Evolutionary conservation across 306 rosid genomes (phyloP), one percentile per base, ranked within the genome.

Genomic region (Cucurbita pepo): DNA sequence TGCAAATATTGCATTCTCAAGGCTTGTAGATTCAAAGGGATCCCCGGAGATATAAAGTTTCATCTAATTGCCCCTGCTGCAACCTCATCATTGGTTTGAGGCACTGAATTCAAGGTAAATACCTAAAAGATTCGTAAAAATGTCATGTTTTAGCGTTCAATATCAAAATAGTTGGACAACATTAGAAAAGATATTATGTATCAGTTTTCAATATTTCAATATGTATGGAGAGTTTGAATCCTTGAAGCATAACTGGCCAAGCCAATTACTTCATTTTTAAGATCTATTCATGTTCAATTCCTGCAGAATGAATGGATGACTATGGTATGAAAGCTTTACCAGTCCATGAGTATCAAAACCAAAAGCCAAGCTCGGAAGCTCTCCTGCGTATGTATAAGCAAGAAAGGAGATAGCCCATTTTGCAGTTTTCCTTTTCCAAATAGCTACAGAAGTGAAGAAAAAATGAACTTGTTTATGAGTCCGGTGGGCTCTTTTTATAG

Each of bases 331-430:
- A 25, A 47, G 48, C 9, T 51, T 79, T 83, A 89, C 97, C 76
- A 88, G 73, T 76, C 97, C 95, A 79, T 83, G 85, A 58, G 75
- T 83, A 73, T 91, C 89, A 82, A 86, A 82, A 73, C 88, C 90
- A 16, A 84, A 86, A 21, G 90, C 96, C 77, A 92, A 84, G 77
- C 89, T 94, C 63, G 97, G 99, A 56, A 91, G 97, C 83, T 94
- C 97, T 80, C 97, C 98, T 7, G 97, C 96, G 52, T 89, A 91
- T 3, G 96, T 91, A 64, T 87, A 91, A 75, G 88, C 99, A 55
- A 91, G 64, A 58, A 82, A 89, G 70, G 88, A 87, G 88, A 87
- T 3, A 51, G 5, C 48, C 88, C 95, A 79, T 81, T 69, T 64
- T 85, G 73, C 76, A 89, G 78, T 44, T 76, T 81, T 79, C 83